Percentiles rank a stretch among this genome's conserved stretches.
These are phyloP conservation scores for Anthoceros angustus DNA, from an alignment of 225 moss, liverwort and hornwort genomes.

Conservation along the genomic window DNA sequence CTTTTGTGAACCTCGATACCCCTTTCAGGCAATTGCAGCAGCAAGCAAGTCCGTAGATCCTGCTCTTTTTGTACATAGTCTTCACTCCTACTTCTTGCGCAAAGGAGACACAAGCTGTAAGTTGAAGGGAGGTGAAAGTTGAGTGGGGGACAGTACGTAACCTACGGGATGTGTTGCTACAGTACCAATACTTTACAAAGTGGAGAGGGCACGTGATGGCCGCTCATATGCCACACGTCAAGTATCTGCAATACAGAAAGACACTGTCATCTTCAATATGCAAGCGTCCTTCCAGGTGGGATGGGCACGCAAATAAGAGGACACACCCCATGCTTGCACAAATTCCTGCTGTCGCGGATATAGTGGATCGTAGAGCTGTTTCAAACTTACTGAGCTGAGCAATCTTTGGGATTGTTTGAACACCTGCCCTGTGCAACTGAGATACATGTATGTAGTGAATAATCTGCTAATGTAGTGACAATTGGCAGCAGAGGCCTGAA, in stretches of 20 bases:
- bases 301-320: no score
- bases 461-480: neutral
- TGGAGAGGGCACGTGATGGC: slow-evolving; percentile 32
- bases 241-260: slow-evolving; percentile 32
- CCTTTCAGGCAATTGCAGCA: slow-evolving; percentile 36
- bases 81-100: slow-evolving; percentile 37
- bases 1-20: slow-evolving; percentile 5
- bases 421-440: neutral
- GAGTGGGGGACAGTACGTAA: neutral
- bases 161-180: slow-evolving; percentile 10
- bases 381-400: neutral
- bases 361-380: neutral
- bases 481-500: slow-evolving; percentile 22
- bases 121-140: slow-evolving; percentile 6
- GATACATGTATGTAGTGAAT: neutral
- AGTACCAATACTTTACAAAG: slow-evolving; percentile 41
- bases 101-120: slow-evolving; percentile 38
- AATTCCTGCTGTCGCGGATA: neutral
- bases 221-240: slow-evolving; percentile 36
- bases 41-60: slow-evolving; percentile 41
- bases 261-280: slow-evolving; percentile 30
- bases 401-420: neutral
- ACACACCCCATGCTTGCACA: neutral
- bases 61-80: slow-evolving; percentile 34
- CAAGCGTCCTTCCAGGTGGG: slow-evolving; percentile 38